These are phyloP conservation scores for Eimeria falciformis DNA, from an alignment of 169 alveolate genomes.

Conservation along the genomic window DNA sequence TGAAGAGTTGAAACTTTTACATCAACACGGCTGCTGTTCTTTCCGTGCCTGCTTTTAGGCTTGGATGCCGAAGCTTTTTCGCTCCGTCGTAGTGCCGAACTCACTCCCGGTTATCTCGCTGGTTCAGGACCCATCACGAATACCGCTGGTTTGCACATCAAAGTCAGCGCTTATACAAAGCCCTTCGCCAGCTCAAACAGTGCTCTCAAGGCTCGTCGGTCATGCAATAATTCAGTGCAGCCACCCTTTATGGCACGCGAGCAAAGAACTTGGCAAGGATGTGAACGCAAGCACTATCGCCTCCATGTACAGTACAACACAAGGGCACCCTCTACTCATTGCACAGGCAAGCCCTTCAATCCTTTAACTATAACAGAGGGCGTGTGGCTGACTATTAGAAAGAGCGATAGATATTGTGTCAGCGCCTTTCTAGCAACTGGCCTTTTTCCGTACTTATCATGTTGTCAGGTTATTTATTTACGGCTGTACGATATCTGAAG, in stretches of 20 bases:
- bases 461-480: no score
- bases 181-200: slow-evolving; percentile 73
- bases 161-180: slow-evolving; percentile 11
- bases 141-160: slow-evolving; percentile 40
- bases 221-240: slow-evolving; percentile 72
- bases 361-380: no score
- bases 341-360: slow-evolving; percentile 46
- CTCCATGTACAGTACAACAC: slow-evolving; percentile 71
- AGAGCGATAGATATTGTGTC: no score
- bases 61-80: slow-evolving; percentile 71
- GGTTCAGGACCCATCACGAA: slow-evolving; percentile 50
- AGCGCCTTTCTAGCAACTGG: no score
- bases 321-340: slow-evolving; percentile 70
- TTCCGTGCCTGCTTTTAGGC: slow-evolving; percentile 8
- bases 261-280: slow-evolving; percentile 50
- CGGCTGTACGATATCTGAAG: no score
- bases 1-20: no score
- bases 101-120: slow-evolving; percentile 61
- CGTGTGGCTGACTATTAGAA: no score
- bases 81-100: slow-evolving; percentile 61
- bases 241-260: slow-evolving; percentile 70
- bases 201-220: slow-evolving; percentile 61
- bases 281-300: slow-evolving; percentile 33
- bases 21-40: no score
- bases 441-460: no score